Conservation (phyloP, 2,329 filamentous ascomycete genomes). For the Pseudonectria foliicola region DNA sequence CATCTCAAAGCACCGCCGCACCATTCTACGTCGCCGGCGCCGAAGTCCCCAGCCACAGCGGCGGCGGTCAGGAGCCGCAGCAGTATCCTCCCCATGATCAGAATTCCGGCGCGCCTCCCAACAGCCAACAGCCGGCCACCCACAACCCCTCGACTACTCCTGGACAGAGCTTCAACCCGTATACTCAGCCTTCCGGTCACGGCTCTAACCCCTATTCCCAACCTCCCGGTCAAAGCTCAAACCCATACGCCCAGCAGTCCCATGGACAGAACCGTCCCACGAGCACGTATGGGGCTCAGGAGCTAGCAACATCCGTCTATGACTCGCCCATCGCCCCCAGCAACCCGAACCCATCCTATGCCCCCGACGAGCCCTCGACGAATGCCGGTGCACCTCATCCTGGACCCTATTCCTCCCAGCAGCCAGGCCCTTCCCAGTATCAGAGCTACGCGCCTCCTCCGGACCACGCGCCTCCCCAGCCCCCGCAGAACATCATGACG, state of each 20-base stretch:
- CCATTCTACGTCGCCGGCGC: slow-evolving; percentile 61
- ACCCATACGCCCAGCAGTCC: slow-evolving; percentile 38
- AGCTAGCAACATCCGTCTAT: slow-evolving; percentile 70
- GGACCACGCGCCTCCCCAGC: slow-evolving; percentile 29
- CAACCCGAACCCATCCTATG: slow-evolving; percentile 39
- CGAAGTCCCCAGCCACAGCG: slow-evolving; percentile 40
- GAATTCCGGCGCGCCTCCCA: slow-evolving; percentile 40
- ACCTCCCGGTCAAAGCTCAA: slow-evolving; percentile 18
- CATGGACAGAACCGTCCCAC: slow-evolving; percentile 47
- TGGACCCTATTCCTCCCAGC: slow-evolving; percentile 23
- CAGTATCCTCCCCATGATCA: slow-evolving; percentile 47
- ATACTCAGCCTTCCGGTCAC: slow-evolving; percentile 38
- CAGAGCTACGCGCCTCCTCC: slow-evolving; percentile 35
- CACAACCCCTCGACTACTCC: slow-evolving; percentile 48
- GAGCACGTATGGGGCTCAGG: slow-evolving; percentile 67
- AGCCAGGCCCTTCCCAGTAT: slow-evolving; percentile 32
- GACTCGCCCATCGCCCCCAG: slow-evolving; percentile 61
- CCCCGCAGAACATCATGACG: slow-evolving; percentile 26
- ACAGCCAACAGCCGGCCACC: slow-evolving; percentile 41
- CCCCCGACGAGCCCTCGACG: slow-evolving; percentile 36
- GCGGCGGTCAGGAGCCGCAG: slow-evolving; percentile 24
- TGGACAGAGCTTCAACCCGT: slow-evolving; percentile 36
- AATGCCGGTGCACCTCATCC: slow-evolving; percentile 23
- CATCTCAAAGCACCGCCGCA: slow-evolving; percentile 41
- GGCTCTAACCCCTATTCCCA: slow-evolving; percentile 38